Evolutionary conservation across 1,139 yeast species (phyloP).

Genomic region (Suhomyces kunorum): DNA sequence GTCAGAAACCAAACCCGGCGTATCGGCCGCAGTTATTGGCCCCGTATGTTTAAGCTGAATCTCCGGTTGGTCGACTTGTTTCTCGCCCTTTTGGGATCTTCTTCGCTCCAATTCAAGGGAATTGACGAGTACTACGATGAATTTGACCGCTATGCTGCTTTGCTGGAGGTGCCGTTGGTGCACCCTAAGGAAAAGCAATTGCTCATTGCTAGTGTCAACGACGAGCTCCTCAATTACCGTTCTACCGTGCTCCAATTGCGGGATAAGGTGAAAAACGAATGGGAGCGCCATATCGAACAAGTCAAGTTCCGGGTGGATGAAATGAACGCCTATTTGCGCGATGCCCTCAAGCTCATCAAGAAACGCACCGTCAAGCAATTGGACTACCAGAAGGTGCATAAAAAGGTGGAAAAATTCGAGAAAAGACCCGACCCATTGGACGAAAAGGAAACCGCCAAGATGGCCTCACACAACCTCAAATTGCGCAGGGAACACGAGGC

Average conservation of each 20-base stretch:
- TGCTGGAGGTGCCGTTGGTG: constrained; percentile 34
- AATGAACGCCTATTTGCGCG: constrained; percentile 42
- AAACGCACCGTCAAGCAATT: constrained; percentile 43
- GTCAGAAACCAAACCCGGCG: constrained; percentile 37
- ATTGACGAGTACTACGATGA: constrained; percentile 43
- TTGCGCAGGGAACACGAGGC: constrained; percentile 32
- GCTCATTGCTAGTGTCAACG: constrained; percentile 31
- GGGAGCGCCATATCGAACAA: constrained; percentile 34
- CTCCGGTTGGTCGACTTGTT: constrained; percentile 35
- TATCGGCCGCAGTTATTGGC: constrained; percentile 38
- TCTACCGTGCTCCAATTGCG: constrained; percentile 33
- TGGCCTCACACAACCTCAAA: constrained; percentile 33
- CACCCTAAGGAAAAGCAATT: constrained; percentile 44
- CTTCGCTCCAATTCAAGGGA: constrained; percentile 45
- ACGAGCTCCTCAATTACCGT: constrained; percentile 34
- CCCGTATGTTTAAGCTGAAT: constrained; percentile 36
- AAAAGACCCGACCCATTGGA: constrained; percentile 38
- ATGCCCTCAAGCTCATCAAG: constrained; percentile 41
- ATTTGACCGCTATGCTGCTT: constrained; percentile 35
- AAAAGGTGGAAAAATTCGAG: constrained; percentile 44
- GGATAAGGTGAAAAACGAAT: constrained; percentile 31
- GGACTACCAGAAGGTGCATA: constrained; percentile 40
- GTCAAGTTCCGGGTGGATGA: constrained; percentile 37
- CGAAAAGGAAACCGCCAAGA: constrained; percentile 41
- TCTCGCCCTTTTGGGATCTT: constrained; percentile 36